Percentiles rank a stretch among this genome's conserved stretches.
These are phyloP conservation scores for Sporisorium graminicola DNA, from an alignment of 1,284 basidiomycete species.

Conservation along the genomic window DNA sequence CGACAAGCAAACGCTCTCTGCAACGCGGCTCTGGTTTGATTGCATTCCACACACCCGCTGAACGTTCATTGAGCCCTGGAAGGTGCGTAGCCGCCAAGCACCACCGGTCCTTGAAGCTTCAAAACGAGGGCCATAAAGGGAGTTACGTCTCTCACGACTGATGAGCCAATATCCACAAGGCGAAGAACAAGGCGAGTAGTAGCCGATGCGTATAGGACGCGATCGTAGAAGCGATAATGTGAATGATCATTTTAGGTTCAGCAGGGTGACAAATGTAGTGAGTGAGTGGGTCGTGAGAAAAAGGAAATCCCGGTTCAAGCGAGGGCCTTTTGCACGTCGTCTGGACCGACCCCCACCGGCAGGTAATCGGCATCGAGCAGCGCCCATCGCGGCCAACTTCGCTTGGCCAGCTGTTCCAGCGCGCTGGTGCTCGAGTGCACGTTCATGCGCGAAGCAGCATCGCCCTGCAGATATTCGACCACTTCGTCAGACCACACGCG, in stretches of 20 bases:
- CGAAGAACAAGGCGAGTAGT: no score
- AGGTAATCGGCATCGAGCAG: constrained; percentile 37
- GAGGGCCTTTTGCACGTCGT: constrained; percentile 23
- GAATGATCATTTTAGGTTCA: neutral
- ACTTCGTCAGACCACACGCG: constrained; percentile 52
- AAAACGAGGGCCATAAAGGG: no score
- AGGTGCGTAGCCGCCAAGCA: neutral
- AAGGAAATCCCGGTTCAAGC: constrained; percentile 2
- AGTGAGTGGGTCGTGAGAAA: no score
- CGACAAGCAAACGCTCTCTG: no score
- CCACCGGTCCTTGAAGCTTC: neutral
- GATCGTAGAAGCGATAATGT: neutral
- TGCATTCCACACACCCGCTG: no score
- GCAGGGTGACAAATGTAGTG: neutral
- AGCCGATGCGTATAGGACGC: no score
- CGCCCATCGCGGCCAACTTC: constrained; percentile 29
- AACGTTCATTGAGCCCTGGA: no score
- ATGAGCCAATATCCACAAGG: no score
- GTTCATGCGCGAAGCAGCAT: constrained; percentile 37
- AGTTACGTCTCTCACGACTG: no score
- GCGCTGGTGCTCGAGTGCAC: constrained; percentile 28
- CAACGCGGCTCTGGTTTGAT: no score
- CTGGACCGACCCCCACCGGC: constrained; percentile 48
- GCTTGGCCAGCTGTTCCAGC: constrained; percentile 29
- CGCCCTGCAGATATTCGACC: constrained; percentile 26